Percentiles rank a stretch among this genome's conserved stretches.
Evolutionary conservation across 2,329 filamentous ascomycete genomes (phyloP).

Genomic region (Grosmannia clavigera): DNA sequence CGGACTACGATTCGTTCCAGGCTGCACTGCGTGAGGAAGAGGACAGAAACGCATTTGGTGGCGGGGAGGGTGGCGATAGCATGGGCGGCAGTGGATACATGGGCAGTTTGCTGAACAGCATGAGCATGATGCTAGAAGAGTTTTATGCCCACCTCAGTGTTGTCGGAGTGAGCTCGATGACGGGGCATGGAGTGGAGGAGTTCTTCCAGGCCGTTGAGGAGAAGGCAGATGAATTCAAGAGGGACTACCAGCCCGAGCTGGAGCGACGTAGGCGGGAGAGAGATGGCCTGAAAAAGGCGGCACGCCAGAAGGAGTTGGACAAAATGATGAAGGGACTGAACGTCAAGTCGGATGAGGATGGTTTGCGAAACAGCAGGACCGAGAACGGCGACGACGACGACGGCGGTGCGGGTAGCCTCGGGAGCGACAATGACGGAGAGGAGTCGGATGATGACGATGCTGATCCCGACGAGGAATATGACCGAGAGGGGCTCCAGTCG

Average conservation of each 20-base stretch:
- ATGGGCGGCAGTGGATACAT: slow-evolving; percentile 83
- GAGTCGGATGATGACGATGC: slow-evolving; percentile 48
- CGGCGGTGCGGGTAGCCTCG: slow-evolving; percentile 27
- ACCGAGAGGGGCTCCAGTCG: slow-evolving; percentile 55
- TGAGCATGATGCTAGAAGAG: slow-evolving; percentile 94
- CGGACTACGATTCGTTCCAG: slow-evolving; percentile 94
- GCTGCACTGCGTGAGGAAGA: slow-evolving; percentile 72
- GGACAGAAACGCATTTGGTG: slow-evolving; percentile 61
- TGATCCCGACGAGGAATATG: slow-evolving; percentile 45
- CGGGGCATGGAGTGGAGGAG: slow-evolving; percentile 79
- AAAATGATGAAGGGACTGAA: slow-evolving; percentile 92
- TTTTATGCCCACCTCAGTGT: slow-evolving; percentile 93
- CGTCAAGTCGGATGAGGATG: slow-evolving; percentile 23
- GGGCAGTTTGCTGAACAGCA: slow-evolving; percentile 89
- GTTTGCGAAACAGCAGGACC: slow-evolving; percentile 11
- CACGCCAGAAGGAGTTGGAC: slow-evolving; percentile 69
- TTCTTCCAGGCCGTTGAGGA: slow-evolving; percentile 84
- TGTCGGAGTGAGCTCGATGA: slow-evolving; percentile 86
- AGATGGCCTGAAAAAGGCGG: slow-evolving; percentile 58
- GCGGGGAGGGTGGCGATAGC: slow-evolving; percentile 49
- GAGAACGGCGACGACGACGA: slow-evolving; percentile 30
- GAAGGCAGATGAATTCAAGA: slow-evolving; percentile 78
- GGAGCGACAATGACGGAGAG: slow-evolving; percentile 35
- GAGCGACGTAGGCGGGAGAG: slow-evolving; percentile 65
- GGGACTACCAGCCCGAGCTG: slow-evolving; percentile 85